These are phyloP conservation scores for Eucalyptus tenuipes DNA, from an alignment of 345 rosid genomes.

Conservation along the genomic window DNA sequence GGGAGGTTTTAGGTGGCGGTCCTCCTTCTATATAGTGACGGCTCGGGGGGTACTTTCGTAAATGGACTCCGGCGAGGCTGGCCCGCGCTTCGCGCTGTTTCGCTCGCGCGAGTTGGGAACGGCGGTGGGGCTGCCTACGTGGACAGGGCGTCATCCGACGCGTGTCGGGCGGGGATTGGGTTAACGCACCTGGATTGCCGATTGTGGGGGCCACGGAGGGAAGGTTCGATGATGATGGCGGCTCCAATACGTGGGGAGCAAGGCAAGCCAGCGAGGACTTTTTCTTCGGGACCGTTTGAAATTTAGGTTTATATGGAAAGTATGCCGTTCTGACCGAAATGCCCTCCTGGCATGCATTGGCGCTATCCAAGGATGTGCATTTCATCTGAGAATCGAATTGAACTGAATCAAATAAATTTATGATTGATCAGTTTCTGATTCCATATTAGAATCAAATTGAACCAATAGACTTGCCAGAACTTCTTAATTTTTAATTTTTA, in stretches of 20 bases:
- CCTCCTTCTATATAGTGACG: not conserved
- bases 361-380: not conserved
- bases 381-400: fast-evolving
- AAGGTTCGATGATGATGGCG: not conserved
- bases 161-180: not conserved
- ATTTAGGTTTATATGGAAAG: not conserved
- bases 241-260: not conserved
- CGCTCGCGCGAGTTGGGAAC: not conserved
- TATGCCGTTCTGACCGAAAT: not conserved
- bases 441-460: too few relatives aligned
- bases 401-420: too few relatives aligned
- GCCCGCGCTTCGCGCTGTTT: not conserved
- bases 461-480: not conserved
- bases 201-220: not conserved
- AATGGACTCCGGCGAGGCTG: not conserved
- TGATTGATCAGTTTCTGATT: fast-evolving
- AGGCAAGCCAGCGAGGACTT: not conserved
- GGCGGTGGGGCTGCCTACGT: not conserved
- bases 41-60: not conserved
- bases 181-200: fast-evolving
- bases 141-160: not conserved
- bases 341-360: not conserved
- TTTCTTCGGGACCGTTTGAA: not conserved
- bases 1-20: not conserved
- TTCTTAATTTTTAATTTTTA: too few relatives aligned